Conservation (phyloP, 805 yeast species). For the Metschnikowia similis region DNA sequence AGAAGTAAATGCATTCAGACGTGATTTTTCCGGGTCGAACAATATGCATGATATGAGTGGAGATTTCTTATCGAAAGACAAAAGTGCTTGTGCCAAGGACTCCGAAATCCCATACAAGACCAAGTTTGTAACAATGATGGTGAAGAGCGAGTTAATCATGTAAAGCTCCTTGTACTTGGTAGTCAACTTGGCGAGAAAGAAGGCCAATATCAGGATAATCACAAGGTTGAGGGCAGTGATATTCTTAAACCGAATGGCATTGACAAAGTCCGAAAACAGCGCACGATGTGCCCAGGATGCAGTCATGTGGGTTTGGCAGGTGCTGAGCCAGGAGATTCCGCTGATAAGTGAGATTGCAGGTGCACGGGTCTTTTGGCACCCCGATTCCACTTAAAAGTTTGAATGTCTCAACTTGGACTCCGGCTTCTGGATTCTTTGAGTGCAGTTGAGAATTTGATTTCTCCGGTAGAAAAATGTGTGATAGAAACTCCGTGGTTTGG, state of each 20-base stretch:
- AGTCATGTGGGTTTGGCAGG: not conserved
- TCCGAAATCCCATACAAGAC: slow-evolving; percentile 89
- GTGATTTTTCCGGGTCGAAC: not conserved
- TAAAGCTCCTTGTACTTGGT: slow-evolving; percentile 59
- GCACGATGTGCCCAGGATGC: not conserved
- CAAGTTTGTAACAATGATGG: slow-evolving; percentile 76
- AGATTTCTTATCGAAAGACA: slow-evolving; percentile 20
- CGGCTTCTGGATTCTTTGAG: too few relatives aligned
- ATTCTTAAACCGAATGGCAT: slow-evolving; percentile 37
- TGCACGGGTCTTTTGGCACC: not conserved
- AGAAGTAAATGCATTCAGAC: not conserved
- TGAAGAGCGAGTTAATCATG: slow-evolving; percentile 60
- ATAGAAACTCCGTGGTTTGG: too few relatives aligned
- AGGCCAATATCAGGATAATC: slow-evolving; percentile 47
- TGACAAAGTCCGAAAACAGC: slow-evolving; percentile 17
- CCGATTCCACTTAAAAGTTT: not conserved
- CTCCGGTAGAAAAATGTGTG: too few relatives aligned
- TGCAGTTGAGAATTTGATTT: too few relatives aligned
- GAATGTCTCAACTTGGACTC: not conserved
- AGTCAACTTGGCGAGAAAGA: slow-evolving; percentile 49
- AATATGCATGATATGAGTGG: slow-evolving; percentile 5
- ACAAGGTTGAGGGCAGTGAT: slow-evolving; percentile 56
- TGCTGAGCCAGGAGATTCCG: not conserved
- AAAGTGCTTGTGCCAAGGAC: slow-evolving; percentile 75
- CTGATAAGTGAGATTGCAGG: not conserved